These are phyloP conservation scores for Grifola frondosa DNA, from an alignment of 1,284 basidiomycete genomes.

Conservation along the genomic window DNA sequence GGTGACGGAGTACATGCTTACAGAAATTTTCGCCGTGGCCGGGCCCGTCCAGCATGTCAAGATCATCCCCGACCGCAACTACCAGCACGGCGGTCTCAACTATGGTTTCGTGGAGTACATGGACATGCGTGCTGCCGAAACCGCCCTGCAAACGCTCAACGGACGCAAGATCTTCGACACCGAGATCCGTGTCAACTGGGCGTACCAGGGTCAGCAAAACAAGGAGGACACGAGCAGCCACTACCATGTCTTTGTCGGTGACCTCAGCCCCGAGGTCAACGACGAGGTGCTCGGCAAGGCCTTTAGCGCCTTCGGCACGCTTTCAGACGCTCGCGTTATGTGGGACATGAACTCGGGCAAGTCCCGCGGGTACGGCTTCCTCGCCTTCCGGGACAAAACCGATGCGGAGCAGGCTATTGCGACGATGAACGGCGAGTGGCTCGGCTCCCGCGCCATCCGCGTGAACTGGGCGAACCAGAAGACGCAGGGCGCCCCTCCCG, in stretches of 20 bases:
- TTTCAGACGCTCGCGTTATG: conserved; percentile 98
- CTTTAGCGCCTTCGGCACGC: conserved; percentile 90
- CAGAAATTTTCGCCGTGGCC: conserved; percentile 94
- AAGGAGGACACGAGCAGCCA: conserved; percentile 96
- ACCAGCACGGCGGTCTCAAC: conserved; percentile 95
- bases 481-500: conserved; percentile 66
- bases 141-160: conserved; percentile 93
- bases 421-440: conserved; percentile 99
- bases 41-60: conserved; percentile 96
- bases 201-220: conserved; percentile 94
- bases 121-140: conserved; percentile 97
- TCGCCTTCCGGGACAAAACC: conserved; percentile 92
- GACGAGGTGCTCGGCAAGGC: conserved; percentile 96
- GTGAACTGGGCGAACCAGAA: conserved; percentile 99
- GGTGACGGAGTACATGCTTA: conserved; percentile 93
- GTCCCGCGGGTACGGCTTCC: conserved; percentile 92
- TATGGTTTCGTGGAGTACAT: conserved; percentile 98
- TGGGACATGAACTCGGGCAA: conserved; percentile 99
- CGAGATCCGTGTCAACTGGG: conserved; percentile 97
- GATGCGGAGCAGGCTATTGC: conserved; percentile 98
- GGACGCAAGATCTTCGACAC: conserved; percentile 98
- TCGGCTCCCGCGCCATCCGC: conserved; percentile 94
- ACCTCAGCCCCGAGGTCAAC: conserved; percentile 96
- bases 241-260: conserved; percentile 98
- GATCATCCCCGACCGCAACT: conserved; percentile 98